phyloP scores from a whole-genome alignment of 257 asterid species.

The Pogostemon cablin region DNA sequence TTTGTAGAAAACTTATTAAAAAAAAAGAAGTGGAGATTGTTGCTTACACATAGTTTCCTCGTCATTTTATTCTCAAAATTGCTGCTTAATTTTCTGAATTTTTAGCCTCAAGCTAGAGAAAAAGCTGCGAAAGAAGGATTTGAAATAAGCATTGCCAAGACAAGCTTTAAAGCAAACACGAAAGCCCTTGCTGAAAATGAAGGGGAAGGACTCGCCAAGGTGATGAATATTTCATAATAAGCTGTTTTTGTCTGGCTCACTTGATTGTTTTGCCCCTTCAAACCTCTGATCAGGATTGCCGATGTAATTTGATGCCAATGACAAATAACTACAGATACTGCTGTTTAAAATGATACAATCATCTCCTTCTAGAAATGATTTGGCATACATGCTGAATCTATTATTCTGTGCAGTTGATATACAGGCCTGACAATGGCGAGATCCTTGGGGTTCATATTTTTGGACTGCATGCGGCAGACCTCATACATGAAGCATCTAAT shows the following conservation, averaged over 20 bases:
- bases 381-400: conserved; percentile 27
- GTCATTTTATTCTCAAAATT: conserved; percentile 10
- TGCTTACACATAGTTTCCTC: conserved; percentile 26
- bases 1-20: conserved; percentile 20
- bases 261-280: conserved; percentile 19
- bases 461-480: conserved; percentile 96
- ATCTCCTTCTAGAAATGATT: conserved; percentile 3
- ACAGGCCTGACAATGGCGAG: conserved; percentile 92
- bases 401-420: conserved; percentile 69
- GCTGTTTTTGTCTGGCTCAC: conserved; percentile 26
- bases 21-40: conserved; percentile 21
- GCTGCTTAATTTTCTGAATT: conserved; percentile 30
- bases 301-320: not conserved
- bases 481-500: conserved; percentile 91
- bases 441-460: conserved; percentile 93
- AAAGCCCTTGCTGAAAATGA: conserved; percentile 96
- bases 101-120: conserved; percentile 95
- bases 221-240: conserved; percentile 35
- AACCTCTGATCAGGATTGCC: conserved; percentile 14
- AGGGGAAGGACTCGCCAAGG: conserved; percentile 97
- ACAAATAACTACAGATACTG: not conserved
- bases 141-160: conserved; percentile 78
- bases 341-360: not conserved
- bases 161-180: conserved; percentile 94
- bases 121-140: conserved; percentile 89